Evolutionary conservation across 2,329 filamentous ascomycete species (phyloP), one percentile per base, ranked within the genome.

Genomic region (Talaromyces sp.): DNA sequence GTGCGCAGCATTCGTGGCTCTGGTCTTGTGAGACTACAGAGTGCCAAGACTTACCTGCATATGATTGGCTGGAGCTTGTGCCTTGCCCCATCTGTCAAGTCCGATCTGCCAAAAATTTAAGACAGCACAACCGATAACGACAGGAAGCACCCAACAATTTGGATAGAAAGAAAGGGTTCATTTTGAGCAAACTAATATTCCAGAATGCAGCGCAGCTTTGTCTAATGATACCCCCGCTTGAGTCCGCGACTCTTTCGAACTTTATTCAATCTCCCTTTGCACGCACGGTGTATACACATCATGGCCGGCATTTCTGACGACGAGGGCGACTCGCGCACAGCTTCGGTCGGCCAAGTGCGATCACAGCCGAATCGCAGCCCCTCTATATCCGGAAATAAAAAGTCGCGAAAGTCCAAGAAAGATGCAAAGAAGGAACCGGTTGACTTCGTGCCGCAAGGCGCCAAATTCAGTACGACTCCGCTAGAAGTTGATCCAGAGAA

Each of bases 281-380:
- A 45, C 22, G 24, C 24, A 41, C 35, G 13, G 16, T 33, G 31
- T 33, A 16, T 47, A 19, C 19, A 1, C 8, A 52, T 19, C 13
- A 65, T 65, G 63, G 24, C 64, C 27, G 56, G 56, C 27, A 39
- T 45, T 14, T 71, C 73, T 33, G 73, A 69, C 50, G 74, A 78
- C 58, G 76, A 79, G 37, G 73, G 74, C 58, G 77, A 84, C 68
- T 84, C 82, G 19, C 76, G 82, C 57, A 83, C 80, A 43, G 79
- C 79, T 54, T 74, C 76, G 2, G 73, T 83, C 27, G 79, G 80
- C 16, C 68, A 72, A 43, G 78, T 77, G 70, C 79, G 79, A 19
- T 65, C 62, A 54, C 72, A 69, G 59, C 65, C 65, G 45, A 71
- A 70, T 10, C 67, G 66, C 33, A 71, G 70, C 33, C 70, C 70